Evolutionary conservation across 2,329 filamentous ascomycete species (phyloP).

Genomic region (Botryotinia globosa): DNA sequence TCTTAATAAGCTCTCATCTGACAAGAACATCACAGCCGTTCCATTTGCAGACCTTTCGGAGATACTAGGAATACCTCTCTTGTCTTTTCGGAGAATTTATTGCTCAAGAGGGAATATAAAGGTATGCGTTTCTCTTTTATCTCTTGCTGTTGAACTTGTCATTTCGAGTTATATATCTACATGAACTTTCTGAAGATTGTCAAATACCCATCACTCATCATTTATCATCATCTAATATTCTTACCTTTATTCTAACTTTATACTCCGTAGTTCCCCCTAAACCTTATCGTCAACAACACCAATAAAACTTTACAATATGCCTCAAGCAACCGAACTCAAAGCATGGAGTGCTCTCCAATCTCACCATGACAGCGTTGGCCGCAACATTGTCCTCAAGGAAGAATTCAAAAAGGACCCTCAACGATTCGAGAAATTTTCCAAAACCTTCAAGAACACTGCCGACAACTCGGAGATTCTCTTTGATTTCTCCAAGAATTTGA

Average conservation of each 20-base stretch:
- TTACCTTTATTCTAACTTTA: neutral
- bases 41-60: neutral
- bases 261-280: neutral
- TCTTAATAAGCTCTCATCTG: neutral
- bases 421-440: conserved; percentile 88
- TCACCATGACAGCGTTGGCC: conserved; percentile 82
- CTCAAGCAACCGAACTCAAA: conserved; percentile 79
- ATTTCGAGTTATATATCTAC: neutral
- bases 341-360: conserved; percentile 89
- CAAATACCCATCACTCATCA: neutral
- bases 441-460: conserved; percentile 74
- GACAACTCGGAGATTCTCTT: conserved; percentile 87
- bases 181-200: neutral
- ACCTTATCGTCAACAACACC: neutral
- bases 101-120: neutral
- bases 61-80: neutral
- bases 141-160: too few relatives aligned
- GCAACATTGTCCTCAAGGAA: conserved; percentile 88
- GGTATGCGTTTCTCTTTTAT: neutral
- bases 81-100: neutral
- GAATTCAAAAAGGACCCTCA: conserved; percentile 84
- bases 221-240: neutral
- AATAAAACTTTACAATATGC: conserved; percentile 49
- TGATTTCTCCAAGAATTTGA: conserved; percentile 98
- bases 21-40: neutral